phyloP scores from a whole-genome alignment of 176 grass and related monocot genomes.

The Echinochloa phyllopogon region DNA sequence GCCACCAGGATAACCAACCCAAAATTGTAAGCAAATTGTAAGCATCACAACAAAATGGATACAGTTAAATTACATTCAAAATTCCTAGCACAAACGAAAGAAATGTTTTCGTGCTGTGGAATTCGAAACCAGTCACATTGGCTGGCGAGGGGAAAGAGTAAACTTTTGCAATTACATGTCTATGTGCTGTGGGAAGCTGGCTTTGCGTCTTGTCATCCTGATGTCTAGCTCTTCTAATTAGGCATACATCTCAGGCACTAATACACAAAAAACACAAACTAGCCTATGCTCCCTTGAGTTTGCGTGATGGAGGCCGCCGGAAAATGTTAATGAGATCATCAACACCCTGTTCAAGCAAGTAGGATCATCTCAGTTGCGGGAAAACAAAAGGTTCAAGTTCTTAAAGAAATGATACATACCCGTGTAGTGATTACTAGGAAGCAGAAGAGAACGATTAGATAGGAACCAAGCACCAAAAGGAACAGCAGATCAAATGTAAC shows the following conservation, averaged over 20 bases:
- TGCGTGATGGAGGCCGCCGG: constrained; percentile 80
- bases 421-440: constrained; percentile 96
- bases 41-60: not conserved
- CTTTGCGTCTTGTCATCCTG: constrained; percentile 41
- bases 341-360: constrained; percentile 63
- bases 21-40: constrained; percentile 26
- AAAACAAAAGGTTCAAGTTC: constrained; percentile 3
- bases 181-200: constrained; percentile 52
- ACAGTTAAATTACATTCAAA: constrained; percentile 39
- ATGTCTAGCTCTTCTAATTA: constrained; percentile 61
- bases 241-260: constrained; percentile 43
- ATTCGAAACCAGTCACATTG: constrained; percentile 32
- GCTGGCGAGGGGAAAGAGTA: constrained; percentile 19
- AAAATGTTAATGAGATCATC: constrained; percentile 99
- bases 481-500: constrained; percentile 93
- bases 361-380: constrained; percentile 2
- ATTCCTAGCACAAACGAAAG: constrained; percentile 38
- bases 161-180: constrained; percentile 44
- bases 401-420: constrained; percentile 51
- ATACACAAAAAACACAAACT: constrained; percentile 46
- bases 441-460: constrained; percentile 94
- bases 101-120: constrained; percentile 25
- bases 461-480: constrained; percentile 79
- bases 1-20: constrained; percentile 1
- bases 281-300: constrained; percentile 79